Evolutionary conservation across 2,329 filamentous ascomycete species (phyloP), one percentile per base, ranked within the genome.

Genomic region (Emergomyces africanus): DNA sequence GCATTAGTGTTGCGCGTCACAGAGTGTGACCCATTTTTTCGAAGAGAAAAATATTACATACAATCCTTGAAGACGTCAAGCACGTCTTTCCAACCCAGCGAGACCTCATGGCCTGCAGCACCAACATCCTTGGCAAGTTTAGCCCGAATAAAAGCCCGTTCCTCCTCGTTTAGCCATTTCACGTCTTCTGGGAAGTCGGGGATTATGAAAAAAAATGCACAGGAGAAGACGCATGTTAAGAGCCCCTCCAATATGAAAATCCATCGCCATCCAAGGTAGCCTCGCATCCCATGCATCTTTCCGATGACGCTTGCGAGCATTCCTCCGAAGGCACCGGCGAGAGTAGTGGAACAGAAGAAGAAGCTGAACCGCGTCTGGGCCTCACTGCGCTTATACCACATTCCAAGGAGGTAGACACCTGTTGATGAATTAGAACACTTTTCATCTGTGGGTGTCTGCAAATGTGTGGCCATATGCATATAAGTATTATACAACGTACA

Each of bases 361-460:
- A 97, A 91, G 18, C 86, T 88, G 75, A 91, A 96, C 35, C 94
- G 85, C 68, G 90, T 89, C 74, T 97, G 92, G 1, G 91, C 90
- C 74, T 97, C 94, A 50, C 79, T 79, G 61, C 92, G 84, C 61
- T 86, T 85, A 67, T 97, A 99, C 90, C 73, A 75, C 85, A 92
- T 92, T 60, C 88, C 84, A 62, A 90, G 84, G 8, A 91, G 75
- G 68, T 90, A 81, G 65, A 77, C 76, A 51, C 71, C 71, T 74
- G 51, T 57, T 55, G 15, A n/a, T 25, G 30, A 23, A n/a, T 55
- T 44, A 55, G 53, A 15, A 30, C n/a, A 20, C 14, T n/a, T 2
- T 41, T 23, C n/a, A 3, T 25, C 37, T 28, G 10, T 28, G 35
- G 14, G 20, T n/a, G 33, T 37, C n/a, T 33, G 5, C 8, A n/a